Base-by-base conservation (phyloP, 2,329 filamentous ascomycete species). In the Xylariaceae sp. region DNA sequence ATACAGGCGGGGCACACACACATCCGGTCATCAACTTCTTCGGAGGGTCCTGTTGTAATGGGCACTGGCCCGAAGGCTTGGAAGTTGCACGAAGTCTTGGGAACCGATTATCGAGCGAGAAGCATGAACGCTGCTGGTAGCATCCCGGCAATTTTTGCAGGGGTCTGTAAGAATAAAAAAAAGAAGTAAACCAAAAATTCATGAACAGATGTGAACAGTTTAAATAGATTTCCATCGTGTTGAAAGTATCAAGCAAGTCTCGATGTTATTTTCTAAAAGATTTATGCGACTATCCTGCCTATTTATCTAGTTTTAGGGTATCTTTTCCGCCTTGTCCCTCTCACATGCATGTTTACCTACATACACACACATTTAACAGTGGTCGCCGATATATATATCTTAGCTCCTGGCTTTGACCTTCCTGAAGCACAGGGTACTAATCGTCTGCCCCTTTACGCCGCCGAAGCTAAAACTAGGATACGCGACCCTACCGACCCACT, bases 381-480 rank as follows among this genome's bases (percentile, higher is more conserved):
- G 20, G 9, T 47, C 16, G 18, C 20, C 18, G 44, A 26, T 26
- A 26, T 9, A 26, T 37, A 6, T 48, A 6, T 42, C 20, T n/a
- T 47, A 42, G 20, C 40, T 63, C 56, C 68, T 77, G 6, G 68
- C 56, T 57, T 71, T 88, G 5, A 69, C 56, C 58, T 72, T 88
- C 61, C 79, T 81, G 72, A 97, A 96, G 70, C 90, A 93, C 51
- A 97, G 73, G 56, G 89, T 96, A 68, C 89, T 93, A 41, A 98
- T 91, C 2, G 90, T 91, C 78, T 95, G 90, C 1, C 93, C 93
- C 70, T 91, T 90, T 71, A 86, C 85, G 5, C 93, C 93, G 0
- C 92, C 93, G 77, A 97, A 99, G 54, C 85, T 89, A 73, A 96
- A 98, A 50, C 86, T 89, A 20, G 86, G 89, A 73, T 98, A 98